Conservation (phyloP, 2,329 filamentous ascomycete genomes). For the Cordyceps farinosa region DNA sequence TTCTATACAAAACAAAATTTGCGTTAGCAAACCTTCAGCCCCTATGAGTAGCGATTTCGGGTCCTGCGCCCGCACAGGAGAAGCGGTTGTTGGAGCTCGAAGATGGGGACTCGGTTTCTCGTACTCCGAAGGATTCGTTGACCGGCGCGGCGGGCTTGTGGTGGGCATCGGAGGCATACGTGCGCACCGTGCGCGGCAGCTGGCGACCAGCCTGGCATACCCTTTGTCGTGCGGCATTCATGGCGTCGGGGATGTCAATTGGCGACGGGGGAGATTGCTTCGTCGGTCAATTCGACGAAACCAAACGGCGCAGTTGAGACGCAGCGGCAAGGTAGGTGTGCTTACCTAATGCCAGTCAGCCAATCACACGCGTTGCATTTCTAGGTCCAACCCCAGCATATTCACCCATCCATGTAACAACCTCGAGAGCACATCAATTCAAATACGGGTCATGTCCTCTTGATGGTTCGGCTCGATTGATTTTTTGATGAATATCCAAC, state of each 20-base stretch:
- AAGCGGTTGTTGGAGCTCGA: background rate
- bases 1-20: slow-evolving; percentile 33
- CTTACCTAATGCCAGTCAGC: slow-evolving; percentile 2
- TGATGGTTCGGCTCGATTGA: background rate
- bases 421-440: background rate
- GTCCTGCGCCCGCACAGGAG: background rate
- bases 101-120: slow-evolving; percentile 26
- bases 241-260: slow-evolving; percentile 34
- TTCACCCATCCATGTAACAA: background rate
- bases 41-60: background rate
- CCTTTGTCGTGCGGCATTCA: slow-evolving; percentile 45
- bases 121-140: slow-evolving; percentile 56
- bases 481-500: background rate
- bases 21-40: slow-evolving; percentile 6
- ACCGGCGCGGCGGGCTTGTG: slow-evolving; percentile 43
- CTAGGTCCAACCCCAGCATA: background rate
- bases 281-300: background rate
- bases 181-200: slow-evolving; percentile 40
- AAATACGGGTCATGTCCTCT: background rate
- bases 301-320: slow-evolving; percentile 9
- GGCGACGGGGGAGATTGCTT: slow-evolving; percentile 18
- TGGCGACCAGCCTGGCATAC: slow-evolving; percentile 37
- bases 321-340: background rate
- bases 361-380: slow-evolving; percentile 9
- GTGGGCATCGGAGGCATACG: slow-evolving; percentile 54